phyloP scores from a whole-genome alignment of 495 filamentous ascomycete species.

The Aspergillus biplanus region DNA sequence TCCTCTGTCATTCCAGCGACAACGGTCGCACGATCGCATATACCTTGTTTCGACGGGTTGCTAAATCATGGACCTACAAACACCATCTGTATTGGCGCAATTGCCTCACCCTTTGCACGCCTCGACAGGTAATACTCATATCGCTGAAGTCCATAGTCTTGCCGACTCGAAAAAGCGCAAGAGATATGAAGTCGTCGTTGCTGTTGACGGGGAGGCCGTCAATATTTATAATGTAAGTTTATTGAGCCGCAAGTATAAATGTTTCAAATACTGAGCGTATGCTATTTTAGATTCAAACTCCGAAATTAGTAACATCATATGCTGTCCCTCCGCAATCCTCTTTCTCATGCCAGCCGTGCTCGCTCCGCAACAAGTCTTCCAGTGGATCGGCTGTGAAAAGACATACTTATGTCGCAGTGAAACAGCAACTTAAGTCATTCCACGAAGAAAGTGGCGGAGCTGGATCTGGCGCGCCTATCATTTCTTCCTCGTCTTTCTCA shows the following conservation, averaged over 20 bases:
- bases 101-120: slow-evolving; percentile 68
- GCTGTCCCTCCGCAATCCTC: slow-evolving; percentile 79
- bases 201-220: slow-evolving; percentile 87
- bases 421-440: slow-evolving; percentile 56
- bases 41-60: slow-evolving; percentile 18
- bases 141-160: slow-evolving; percentile 72
- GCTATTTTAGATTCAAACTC: slow-evolving; percentile 67
- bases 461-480: slow-evolving; percentile 39
- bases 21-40: slow-evolving; percentile 20
- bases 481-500: slow-evolving; percentile 45
- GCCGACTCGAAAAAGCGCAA: slow-evolving; percentile 80
- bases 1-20: slow-evolving; percentile 23
- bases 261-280: neutral
- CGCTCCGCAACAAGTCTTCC: slow-evolving; percentile 64
- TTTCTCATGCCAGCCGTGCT: slow-evolving; percentile 78
- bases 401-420: slow-evolving; percentile 67
- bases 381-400: slow-evolving; percentile 59
- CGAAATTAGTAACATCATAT: slow-evolving; percentile 82
- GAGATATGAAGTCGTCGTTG: slow-evolving; percentile 80
- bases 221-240: slow-evolving; percentile 86
- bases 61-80: slow-evolving; percentile 47
- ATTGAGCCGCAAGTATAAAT: neutral
- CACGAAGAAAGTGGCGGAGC: slow-evolving; percentile 49
- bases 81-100: slow-evolving; percentile 61
- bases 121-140: slow-evolving; percentile 59